A percentile compares a stretch with the other conserved stretches of the same genome.
These are phyloP conservation scores for Thielaviopsis ethacetica DNA, from an alignment of 2,329 filamentous ascomycete genomes.

Conservation along the genomic window DNA sequence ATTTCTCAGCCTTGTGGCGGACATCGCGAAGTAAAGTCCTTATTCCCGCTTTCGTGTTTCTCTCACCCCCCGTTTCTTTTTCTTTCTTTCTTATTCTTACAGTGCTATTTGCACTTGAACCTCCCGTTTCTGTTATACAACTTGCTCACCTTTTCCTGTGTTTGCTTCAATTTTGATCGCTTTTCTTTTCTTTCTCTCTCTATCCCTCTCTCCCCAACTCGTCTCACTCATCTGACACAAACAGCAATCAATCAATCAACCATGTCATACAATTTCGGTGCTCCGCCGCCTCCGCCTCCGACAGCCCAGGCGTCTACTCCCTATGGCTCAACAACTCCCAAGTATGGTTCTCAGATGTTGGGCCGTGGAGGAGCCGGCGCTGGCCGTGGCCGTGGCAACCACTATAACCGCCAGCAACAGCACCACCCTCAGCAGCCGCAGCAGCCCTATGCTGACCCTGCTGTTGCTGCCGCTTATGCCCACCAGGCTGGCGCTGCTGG, in stretches of 20 bases:
- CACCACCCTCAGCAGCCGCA: conserved; percentile 22
- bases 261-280: conserved; percentile 40
- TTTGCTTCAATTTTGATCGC: not conserved
- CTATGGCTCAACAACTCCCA: conserved; percentile 24
- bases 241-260: conserved; percentile 2
- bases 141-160: not conserved
- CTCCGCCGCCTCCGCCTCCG: conserved; percentile 32
- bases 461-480: conserved; percentile 23
- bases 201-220: not conserved
- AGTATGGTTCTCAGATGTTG: conserved; percentile 7
- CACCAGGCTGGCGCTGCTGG: conserved; percentile 32
- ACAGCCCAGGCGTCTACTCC: conserved; percentile 29
- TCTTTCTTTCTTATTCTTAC: not conserved
- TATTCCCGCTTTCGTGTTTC: not conserved
- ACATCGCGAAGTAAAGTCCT: not conserved
- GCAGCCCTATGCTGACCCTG: conserved; percentile 22
- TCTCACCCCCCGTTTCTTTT: not conserved
- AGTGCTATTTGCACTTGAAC: not conserved
- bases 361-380: conserved; percentile 15
- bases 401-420: conserved; percentile 6
- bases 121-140: not conserved
- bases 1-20: not conserved
- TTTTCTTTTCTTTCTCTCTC: conserved; percentile 7
- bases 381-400: conserved; percentile 4
- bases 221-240: not conserved